Evolutionary conservation across 495 filamentous ascomycete genomes (phyloP), one percentile per base, ranked within the genome.

Genomic region (Neurospora tetrasperma): DNA sequence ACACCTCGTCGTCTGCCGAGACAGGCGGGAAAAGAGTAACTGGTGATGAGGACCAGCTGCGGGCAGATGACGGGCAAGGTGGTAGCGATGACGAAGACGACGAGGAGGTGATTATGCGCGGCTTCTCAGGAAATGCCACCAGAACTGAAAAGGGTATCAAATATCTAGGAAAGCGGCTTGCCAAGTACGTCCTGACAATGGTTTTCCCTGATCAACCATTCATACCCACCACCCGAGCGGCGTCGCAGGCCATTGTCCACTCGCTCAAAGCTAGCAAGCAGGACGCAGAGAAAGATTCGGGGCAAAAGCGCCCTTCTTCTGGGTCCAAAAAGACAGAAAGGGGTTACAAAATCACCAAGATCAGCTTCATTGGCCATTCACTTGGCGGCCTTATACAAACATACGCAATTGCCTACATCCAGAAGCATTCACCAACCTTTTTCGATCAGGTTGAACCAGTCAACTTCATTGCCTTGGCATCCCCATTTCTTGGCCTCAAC

Each of bases 401-500:
- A 3, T 99, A 99, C 81, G 96, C 96, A 3, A 92, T 99, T 69
- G 96, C 95, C 43, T 99, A 98, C 81, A 98, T 99, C 40, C 91
- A 97, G 73, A 98, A 98, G 77, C 93, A 99, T 77, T 95, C 92
- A 2, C 96, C 96, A 0, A 83, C 89, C 31, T 98, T 99, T 79
- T 99, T 98, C 76, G 88, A 94, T 39, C 83, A 89, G 3, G 96
- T 97, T 74, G 89, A 88, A 75, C 96, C 96, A 0, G 86, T 98
- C 79, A 98, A 97, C 77, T 99, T 99, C 77, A 91, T 99, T 72
- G 85, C 92, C n/a, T 82, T 99, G 70, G 95, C 96, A 38, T 90
- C 93, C 7, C 96, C 96, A 0, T 93, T 98, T 74, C 83, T 99
- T 5, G 96, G 96, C 0, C 86, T 99, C 68, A 98, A 94, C 81